Base-by-base conservation (phyloP, 768 basidiomycete genomes). In the Collybiopsis confluens region DNA sequence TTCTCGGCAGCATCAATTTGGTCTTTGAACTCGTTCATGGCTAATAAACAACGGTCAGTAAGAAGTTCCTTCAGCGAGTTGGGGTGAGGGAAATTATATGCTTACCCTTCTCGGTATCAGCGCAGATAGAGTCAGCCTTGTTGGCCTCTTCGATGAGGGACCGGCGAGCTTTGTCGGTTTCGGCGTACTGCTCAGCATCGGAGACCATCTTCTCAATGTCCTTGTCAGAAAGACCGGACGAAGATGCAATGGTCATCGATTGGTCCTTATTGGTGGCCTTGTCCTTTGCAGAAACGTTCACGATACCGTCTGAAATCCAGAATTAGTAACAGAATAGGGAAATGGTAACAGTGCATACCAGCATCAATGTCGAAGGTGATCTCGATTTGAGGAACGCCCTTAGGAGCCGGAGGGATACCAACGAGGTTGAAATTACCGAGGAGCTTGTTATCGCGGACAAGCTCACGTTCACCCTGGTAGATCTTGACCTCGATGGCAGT, bases 401-500 rank as follows among this genome's bases (percentile, higher is more conserved):
- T 87, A 60, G 85, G 86, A 35, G 86, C 86, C 41, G 89, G 90
- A 46, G 97, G 96, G 54, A 99, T 94, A 48, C 96, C 97, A 56
- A 95, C 92, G 57, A 99, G 90, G 75, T 98, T 97, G 88, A 99
- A 99, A 79, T 98, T 96, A 58, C 97, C 97, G 54, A 99, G 88
- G 6, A 98, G 74, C 74, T 98, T 99, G 86, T 98, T 98, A 77
- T 98, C 97, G 52, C 90, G 81, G 54, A 98, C 95, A 61, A 98
- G 85, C 68, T 98, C 97, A 76, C 97, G 95, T 78, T 99, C 97
- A 65, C 97, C 97, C 75, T 99, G 97, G 81, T 84, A 99, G 62
- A 99, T 94, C 85, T 98, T 98, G 71, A 99, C 96, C 70, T 98
- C 95, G 60, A 99, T 98, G 35, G 96, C 95, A n/a, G 90, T 96